Conservation (phyloP, 1,284 basidiomycete species). For the Sanguinoderma infundibulare region DNA sequence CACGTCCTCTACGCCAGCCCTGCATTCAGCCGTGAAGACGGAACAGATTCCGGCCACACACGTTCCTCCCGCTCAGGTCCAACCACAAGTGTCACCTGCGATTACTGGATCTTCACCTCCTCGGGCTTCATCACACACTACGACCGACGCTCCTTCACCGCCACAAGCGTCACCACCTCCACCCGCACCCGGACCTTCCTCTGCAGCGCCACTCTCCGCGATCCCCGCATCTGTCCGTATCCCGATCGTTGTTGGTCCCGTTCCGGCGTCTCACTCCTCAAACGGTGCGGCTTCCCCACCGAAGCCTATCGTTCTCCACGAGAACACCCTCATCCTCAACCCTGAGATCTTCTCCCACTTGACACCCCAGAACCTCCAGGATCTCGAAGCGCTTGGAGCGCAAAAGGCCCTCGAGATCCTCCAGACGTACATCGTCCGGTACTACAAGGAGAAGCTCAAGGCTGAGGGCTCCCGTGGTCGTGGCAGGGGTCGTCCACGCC, state of each 20-base stretch:
- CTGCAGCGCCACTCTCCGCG: conserved; percentile 30
- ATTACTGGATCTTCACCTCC: conserved; percentile 17
- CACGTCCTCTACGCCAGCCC: conserved; percentile 15
- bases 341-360: conserved; percentile 86
- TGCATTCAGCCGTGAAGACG: conserved; percentile 24
- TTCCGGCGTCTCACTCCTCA: conserved; percentile 43
- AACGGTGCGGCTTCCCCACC: conserved; percentile 43
- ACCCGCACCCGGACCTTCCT: conserved; percentile 20
- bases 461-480: conserved; percentile 49
- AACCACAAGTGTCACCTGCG: conserved; percentile 15
- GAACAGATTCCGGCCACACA: conserved; percentile 24
- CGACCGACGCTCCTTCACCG: conserved; percentile 23
- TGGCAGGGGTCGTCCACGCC: conserved; percentile 42
- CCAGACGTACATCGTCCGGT: conserved; percentile 84
- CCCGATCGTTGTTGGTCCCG: conserved; percentile 65
- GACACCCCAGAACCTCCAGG: conserved; percentile 71
- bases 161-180: conserved; percentile 14
- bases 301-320: conserved; percentile 83
- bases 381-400: conserved; percentile 82
- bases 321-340: conserved; percentile 83
- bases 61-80: conserved; percentile 8
- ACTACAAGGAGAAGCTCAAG: conserved; percentile 78
- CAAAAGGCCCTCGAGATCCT: conserved; percentile 83
- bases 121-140: conserved; percentile 1
- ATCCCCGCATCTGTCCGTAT: conserved; percentile 48